Conservation (phyloP, 2,329 filamentous ascomycete species). For the Westerdykella aurantiaca region DNA sequence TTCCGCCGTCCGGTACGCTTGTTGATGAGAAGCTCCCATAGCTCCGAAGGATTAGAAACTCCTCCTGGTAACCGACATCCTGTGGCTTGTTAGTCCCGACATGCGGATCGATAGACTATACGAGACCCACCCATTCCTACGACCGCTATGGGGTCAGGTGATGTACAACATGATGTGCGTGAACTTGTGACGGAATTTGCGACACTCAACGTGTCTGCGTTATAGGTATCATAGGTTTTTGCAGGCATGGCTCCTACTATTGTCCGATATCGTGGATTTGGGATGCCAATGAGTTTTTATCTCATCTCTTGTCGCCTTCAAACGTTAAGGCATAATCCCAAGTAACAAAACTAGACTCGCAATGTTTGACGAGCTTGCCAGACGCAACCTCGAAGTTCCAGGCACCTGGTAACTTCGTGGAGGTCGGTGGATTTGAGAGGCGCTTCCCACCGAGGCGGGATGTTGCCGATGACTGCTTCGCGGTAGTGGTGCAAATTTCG, state of each 20-base stretch:
- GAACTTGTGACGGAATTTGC: background rate
- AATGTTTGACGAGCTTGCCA: too few species aligned
- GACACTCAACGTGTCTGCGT: background rate
- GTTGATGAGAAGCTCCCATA: conserved; percentile 27
- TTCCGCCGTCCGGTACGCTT: conserved; percentile 24
- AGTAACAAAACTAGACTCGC: too few species aligned
- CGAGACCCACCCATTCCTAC: conserved; percentile 20
- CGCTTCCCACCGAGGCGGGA: too few species aligned
- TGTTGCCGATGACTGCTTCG: too few species aligned
- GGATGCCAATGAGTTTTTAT: background rate
- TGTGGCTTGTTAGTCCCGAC: background rate
- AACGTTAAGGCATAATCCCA: background rate
- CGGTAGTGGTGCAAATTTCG: too few species aligned
- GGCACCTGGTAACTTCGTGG: too few species aligned
- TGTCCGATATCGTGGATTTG: background rate
- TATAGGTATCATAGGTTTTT: background rate
- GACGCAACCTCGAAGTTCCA: too few species aligned
- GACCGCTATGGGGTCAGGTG: conserved; percentile 20
- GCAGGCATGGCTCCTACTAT: background rate
- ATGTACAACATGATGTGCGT: background rate
- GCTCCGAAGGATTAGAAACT: conserved; percentile 4
- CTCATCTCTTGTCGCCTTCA: background rate
- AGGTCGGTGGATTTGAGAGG: too few species aligned
- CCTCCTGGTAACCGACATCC: conserved; percentile 21
- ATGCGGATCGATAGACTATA: background rate